These are phyloP conservation scores for Phaeosphaeriaceae sp. DNA, from an alignment of 2,329 filamentous ascomycete species.

Conservation along the genomic window DNA sequence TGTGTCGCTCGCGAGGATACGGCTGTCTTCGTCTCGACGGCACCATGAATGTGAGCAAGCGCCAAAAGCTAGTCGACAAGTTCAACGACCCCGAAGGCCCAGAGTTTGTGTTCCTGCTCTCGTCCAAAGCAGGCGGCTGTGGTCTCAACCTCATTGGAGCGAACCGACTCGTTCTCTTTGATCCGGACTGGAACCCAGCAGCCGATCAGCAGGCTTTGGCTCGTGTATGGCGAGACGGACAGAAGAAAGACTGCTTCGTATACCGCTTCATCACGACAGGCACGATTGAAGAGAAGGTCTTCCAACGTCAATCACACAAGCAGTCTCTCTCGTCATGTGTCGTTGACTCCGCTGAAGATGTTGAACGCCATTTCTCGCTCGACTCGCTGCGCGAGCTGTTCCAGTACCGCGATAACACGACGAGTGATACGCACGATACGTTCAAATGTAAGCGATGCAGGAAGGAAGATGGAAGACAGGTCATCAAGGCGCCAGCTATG, in stretches of 20 bases:
- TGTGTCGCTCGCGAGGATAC: constrained; percentile 86
- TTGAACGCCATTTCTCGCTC: constrained; percentile 93
- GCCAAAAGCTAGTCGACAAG: constrained; percentile 94
- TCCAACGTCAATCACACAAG: constrained; percentile 97
- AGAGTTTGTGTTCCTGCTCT: constrained; percentile 95
- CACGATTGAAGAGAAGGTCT: constrained; percentile 99
- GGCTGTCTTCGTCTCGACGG: constrained; percentile 90
- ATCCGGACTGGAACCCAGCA: constrained; percentile 94
- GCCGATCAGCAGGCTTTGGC: constrained; percentile 97
- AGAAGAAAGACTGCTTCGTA: constrained; percentile 99
- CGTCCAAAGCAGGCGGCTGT: constrained; percentile 94
- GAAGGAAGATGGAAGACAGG: constrained; percentile 81
- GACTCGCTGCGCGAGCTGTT: constrained; percentile 93
- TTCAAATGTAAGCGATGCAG: constrained; percentile 97
- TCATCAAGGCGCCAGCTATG: constrained; percentile 91
- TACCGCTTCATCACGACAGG: constrained; percentile 99
- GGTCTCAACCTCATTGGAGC: constrained; percentile 95
- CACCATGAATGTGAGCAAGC: constrained; percentile 97
- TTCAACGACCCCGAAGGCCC: constrained; percentile 92
- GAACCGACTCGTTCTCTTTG: constrained; percentile 93
- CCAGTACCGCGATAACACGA: constrained; percentile 85
- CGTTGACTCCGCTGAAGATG: constrained; percentile 94
- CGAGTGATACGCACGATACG: constrained; percentile 94
- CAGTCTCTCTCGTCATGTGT: constrained; percentile 96
- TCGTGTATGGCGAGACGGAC: constrained; percentile 97